Base-by-base conservation (phyloP, 2,329 filamentous ascomycete genomes). In the Alternaria arborescens region DNA sequence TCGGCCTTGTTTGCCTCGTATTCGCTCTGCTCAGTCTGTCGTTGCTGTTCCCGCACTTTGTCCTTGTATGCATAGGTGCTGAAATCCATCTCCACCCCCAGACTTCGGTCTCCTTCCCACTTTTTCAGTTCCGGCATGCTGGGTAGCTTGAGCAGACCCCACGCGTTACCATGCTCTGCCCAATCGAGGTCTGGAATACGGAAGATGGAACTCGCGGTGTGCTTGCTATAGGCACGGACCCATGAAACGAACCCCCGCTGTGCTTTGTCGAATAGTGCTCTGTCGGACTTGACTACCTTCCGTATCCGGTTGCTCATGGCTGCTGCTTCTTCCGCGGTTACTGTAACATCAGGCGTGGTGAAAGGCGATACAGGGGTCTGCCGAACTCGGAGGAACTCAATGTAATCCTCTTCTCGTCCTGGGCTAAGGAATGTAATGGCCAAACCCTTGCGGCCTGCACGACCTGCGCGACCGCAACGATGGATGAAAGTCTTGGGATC, bases 171-270 rank as follows among this genome's bases (percentile, higher is more conserved):
- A 1, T 95, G 84, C 54, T 93, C 90, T 5, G 85, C 81, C 95
- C 95, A 99, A 77, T 97, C 90, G 16, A 97, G 84, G 71, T 96
- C 93, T 3, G 84, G 78, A 2, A 93, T 83, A 11, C 91, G 88
- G 82, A 99, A 99, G 68, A 99, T 98, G 72, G 93, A 96, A 61
- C 88, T 90, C 1, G 94, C 93, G 67, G 94, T 89, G 73, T 98
- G 95, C 72, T 95, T 96, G 74, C 88, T 91, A 80, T 98, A 98
- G 68, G 92, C 91, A 74, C 93, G 88, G 1, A 97, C 88, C 91
- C 93, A 98, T 74, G 91, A 94, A 22, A 98, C 94, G 70, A 99
- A 98, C 0, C 90, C 95, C 63, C 90, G 89, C 74, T 97, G 93
- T 0, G 91, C 93, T 72, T 97, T 95, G 77, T 97, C 93, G 76